A percentile compares a stretch with the other conserved stretches of the same genome.
These are phyloP conservation scores for Trichosanthes truncata DNA, from an alignment of 306 rosid species.

Conservation along the genomic window DNA sequence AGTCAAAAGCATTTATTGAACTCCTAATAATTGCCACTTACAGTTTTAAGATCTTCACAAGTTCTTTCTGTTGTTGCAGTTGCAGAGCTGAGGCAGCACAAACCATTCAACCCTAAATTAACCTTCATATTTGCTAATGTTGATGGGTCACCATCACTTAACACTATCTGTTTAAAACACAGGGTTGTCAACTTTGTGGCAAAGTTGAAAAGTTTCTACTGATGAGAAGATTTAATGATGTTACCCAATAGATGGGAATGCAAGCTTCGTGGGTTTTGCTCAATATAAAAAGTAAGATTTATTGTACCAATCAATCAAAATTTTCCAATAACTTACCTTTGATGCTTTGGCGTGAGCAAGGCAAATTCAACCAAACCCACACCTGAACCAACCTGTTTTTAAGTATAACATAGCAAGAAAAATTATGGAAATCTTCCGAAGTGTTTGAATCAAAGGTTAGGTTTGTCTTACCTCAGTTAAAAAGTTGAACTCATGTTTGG, in stretches of 20 bases:
- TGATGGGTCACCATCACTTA: conserved; percentile 72
- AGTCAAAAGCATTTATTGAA: neutral
- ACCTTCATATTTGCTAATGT: conserved; percentile 64
- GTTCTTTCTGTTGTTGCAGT: conserved; percentile 25
- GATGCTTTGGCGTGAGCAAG: conserved; percentile 71
- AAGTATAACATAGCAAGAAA: neutral
- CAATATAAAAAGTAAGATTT: neutral
- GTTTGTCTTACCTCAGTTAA: neutral
- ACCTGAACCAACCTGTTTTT: conserved; percentile 80
- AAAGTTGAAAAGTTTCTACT: neutral
- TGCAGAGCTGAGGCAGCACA: conserved; percentile 8
- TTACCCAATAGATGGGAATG: neutral
- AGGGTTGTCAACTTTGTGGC: conserved; percentile 5
- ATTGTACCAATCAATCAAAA: neutral
- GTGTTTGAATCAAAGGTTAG: neutral
- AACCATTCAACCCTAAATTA: conserved; percentile 56
- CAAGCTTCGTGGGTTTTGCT: neutral
- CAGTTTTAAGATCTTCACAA: conserved; percentile 24
- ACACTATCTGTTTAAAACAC: conserved; percentile 39
- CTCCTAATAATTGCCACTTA: conserved; percentile 15
- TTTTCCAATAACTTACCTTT: conserved; percentile 36
- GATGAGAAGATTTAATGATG: neutral
- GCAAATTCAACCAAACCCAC: conserved; percentile 90
- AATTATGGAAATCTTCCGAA: neutral
- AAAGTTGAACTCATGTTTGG: neutral